Conservation (phyloP, 805 yeast genomes). For the Candida chilensis region DNA sequence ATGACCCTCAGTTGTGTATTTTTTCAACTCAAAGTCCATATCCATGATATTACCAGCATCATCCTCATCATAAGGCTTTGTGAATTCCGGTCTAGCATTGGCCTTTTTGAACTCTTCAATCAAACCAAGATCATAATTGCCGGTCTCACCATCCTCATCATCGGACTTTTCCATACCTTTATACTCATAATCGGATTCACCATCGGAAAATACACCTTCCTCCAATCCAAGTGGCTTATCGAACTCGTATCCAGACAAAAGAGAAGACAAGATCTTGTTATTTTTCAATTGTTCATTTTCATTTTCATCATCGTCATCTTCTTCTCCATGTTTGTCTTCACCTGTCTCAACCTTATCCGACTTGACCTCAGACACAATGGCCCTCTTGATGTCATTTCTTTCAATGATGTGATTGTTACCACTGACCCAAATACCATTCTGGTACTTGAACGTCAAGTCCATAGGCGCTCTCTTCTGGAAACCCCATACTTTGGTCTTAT, state of each 20-base stretch:
- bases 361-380: constrained; percentile 4
- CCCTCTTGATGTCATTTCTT: constrained; percentile 13
- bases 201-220: no score
- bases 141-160: constrained; percentile 8
- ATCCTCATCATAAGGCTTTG: constrained; percentile 7
- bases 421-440: constrained; percentile 68
- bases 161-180: constrained; percentile 17
- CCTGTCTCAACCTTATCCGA: constrained; percentile 5
- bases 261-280: constrained; percentile 33
- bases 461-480: constrained; percentile 56
- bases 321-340: constrained; percentile 19
- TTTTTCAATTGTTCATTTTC: no score
- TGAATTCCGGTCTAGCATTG: constrained; percentile 7
- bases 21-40: neutral
- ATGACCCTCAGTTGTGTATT: neutral
- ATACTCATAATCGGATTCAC: constrained; percentile 35
- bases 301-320: constrained; percentile 25
- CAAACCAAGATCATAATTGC: constrained; percentile 2
- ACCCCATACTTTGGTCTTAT: constrained; percentile 89
- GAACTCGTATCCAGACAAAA: constrained; percentile 41
- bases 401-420: constrained; percentile 78
- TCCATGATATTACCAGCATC: constrained; percentile 12
- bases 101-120: constrained; percentile 3
- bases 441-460: constrained; percentile 57
- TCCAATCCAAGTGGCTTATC: constrained; percentile 38